Evolutionary conservation across 1,139 yeast genomes (phyloP), one percentile per base, ranked within the genome.

Genomic region (Debaryomycetaceae sp.): DNA sequence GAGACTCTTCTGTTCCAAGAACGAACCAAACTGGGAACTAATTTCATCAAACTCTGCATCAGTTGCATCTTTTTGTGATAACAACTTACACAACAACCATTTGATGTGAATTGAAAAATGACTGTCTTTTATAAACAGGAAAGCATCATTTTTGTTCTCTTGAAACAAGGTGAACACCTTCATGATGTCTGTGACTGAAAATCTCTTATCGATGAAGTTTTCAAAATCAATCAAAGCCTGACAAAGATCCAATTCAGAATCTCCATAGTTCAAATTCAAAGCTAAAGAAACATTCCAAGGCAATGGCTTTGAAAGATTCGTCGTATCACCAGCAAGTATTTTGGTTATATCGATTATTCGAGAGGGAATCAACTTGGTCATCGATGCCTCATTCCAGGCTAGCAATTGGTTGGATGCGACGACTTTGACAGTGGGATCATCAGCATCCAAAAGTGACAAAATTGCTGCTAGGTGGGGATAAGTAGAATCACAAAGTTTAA

Each of bases 221-320:
- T 33, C n/a, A 17, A 38, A 13, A 34, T 41, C 20, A 11, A 11
- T 43, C 24, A 49, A 42, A 52, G 11, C 54, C 20, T 75, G 69
- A 45, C 66, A 72, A n/a, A 83, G 57, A 44, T 68, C 68, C 42
- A 80, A 59, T 3, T 78, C 58, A 37, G 62, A 63, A 48, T 75
- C 57, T 6, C 87, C 90, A 62, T 83, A 91, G 61, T 80, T 81
- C 17, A 89, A 57, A 29, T 72, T 60, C 43, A 87, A 53, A 0
- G 84, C 82, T 33, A 90, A 69, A 9, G 78, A 72, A 36, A 84
- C 69, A 45, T 76, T 72, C 96, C 97, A 89, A 13, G 86, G 78
- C 34, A 87, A 69, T 1, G 72, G 78, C 0, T 65, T 67, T 3
- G 74, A 52, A 22, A 78, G 64, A 24, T 68, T 62, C 6, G 63